Percentiles rank a stretch among this genome's conserved stretches.
Conservation (phyloP, 208 protist species). For the Acanthamoeba rhysodes region DNA sequence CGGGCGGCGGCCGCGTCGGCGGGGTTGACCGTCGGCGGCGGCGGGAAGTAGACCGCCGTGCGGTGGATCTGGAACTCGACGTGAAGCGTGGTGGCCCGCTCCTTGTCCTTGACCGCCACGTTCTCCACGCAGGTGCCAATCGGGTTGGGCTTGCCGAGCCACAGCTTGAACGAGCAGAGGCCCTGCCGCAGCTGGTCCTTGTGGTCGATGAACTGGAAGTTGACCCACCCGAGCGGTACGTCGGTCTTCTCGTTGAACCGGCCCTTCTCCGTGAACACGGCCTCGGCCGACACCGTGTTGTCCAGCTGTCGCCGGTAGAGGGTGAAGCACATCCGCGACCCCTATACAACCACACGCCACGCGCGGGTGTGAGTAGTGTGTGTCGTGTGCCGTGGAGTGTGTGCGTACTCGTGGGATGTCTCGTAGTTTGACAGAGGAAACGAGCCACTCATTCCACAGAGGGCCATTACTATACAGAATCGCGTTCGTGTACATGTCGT, state of each 20-base stretch:
- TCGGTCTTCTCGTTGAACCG: constrained; percentile 37
- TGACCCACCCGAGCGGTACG: constrained; percentile 81
- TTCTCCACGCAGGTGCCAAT: constrained; percentile 77
- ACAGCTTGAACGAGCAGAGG: constrained; percentile 59
- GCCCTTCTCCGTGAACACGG: constrained; percentile 8
- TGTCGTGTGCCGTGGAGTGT: background rate
- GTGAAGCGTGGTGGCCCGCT: background rate
- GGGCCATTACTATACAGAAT: too few relatives aligned
- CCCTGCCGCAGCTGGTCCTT: constrained; percentile 63
- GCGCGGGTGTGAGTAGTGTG: background rate
- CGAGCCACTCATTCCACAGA: constrained; percentile 55
- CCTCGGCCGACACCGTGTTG: constrained; percentile 18
- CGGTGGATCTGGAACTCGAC: constrained; percentile 35
- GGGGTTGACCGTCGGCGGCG: background rate
- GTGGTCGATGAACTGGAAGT: constrained; percentile 77
- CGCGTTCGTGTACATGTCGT: too few relatives aligned
- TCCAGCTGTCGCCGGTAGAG: constrained; percentile 46
- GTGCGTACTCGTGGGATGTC: constrained; percentile 38
- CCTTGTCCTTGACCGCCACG: constrained; percentile 42
- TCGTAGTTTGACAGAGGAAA: constrained; percentile 5
- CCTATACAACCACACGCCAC: background rate
- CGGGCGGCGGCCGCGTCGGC: background rate
- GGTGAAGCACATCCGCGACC: constrained; percentile 33
- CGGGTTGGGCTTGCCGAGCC: constrained; percentile 84
- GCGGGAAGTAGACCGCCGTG: constrained; percentile 35